Evolutionary conservation across 768 basidiomycete species (phyloP), one percentile per base, ranked within the genome.

Genomic region (Mycena filopes): DNA sequence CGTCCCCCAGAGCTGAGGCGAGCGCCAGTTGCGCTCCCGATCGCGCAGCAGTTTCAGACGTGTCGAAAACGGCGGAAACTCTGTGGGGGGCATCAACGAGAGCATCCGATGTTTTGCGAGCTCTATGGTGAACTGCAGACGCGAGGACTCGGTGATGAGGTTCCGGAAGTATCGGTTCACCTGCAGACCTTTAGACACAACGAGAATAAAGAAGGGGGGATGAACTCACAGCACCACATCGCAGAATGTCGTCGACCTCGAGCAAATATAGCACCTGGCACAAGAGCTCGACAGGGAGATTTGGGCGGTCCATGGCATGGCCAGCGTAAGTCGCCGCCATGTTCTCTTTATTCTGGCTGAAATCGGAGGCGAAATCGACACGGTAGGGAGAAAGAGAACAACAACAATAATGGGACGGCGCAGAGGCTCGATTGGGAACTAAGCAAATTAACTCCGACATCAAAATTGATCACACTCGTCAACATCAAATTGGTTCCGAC

Each of bases 11-110:
- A 80, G 82, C 21, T 72, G 71, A 23, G 86, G 71, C 10, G 74
- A 76, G 58, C 80, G 81, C 86, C 87, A 87, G n/a, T 80, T 81
- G 18, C 73, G 65, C 72, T 87, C 85, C 50, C 82, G 75, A 16
- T 79, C 78, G 1, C 76, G 75, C 7, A 87, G 75, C 23, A 78
- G 66, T 29, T 75, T 76, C 26, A 86, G 77, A 20, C 84, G 79
- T n/a, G 77, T 74, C 1, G 78, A 76, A 49, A 79, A 82, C 1
- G 83, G 71, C 4, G 75, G 76, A 9, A 69, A 64, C 20, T 70
- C 65, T 0, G 76, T 72, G 4, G 75, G 55, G 1, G 81, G 75
- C 11, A 79, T 65, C 31, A 81, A 63, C 18, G 80, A 77, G 16
- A 81, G 73, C 78, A 86, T 81, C 28, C 81, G 81, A 67, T 79